These are phyloP conservation scores for Trypanosoma rangeli DNA, from an alignment of 208 protist genomes.

Conservation along the genomic window DNA sequence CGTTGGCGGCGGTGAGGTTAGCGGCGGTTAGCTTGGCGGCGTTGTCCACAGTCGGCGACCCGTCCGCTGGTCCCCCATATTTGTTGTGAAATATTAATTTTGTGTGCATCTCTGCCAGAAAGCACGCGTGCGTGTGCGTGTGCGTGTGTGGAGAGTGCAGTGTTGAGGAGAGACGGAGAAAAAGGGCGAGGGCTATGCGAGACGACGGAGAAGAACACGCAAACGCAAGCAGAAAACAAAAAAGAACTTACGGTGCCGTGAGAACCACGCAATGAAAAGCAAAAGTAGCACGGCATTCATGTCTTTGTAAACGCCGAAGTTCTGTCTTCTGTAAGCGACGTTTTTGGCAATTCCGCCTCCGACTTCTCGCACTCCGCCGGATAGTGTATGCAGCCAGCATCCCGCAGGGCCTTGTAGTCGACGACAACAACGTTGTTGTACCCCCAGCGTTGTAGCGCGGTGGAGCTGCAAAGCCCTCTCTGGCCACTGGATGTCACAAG, in stretches of 20 bases:
- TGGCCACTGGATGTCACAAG: slow-evolving; percentile 47
- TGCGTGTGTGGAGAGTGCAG: no score
- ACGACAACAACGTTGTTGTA: slow-evolving; percentile 51
- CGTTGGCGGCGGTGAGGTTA: not conserved
- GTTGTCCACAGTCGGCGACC: not conserved
- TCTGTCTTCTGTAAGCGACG: no score
- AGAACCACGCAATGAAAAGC: no score
- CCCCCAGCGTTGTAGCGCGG: slow-evolving; percentile 72
- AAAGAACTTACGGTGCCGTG: no score
- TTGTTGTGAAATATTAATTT: not conserved
- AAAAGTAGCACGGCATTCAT: no score
- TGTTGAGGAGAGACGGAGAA: no score
- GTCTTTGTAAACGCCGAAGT: no score
- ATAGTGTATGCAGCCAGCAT: slow-evolving; percentile 24
- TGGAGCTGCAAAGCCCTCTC: slow-evolving; percentile 50
- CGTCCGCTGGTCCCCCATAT: not conserved
- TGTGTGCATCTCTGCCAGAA: not conserved
- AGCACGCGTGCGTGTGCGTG: not conserved
- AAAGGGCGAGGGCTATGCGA: no score
- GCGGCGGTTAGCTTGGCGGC: no score
- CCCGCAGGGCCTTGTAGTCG: slow-evolving; percentile 35
- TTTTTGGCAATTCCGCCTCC: not conserved
- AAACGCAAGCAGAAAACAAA: no score
- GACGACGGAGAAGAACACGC: no score
- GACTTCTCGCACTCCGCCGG: not conserved